Evolutionary conservation across 768 basidiomycete genomes (phyloP), one percentile per base, ranked within the genome.

Genomic region (Cystobasidium onofrii): DNA sequence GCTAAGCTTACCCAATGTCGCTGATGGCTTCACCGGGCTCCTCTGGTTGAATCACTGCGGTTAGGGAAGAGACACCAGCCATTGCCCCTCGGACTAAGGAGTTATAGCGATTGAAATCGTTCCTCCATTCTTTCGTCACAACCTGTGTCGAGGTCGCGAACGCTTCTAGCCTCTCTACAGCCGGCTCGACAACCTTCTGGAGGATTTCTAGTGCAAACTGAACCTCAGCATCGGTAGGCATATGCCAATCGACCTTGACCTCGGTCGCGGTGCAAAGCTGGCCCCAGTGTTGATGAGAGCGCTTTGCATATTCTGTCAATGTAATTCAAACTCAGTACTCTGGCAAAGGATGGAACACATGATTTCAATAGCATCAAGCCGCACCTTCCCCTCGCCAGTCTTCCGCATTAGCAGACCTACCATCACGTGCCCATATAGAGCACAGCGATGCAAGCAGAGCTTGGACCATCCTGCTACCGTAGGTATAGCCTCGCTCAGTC

Each of bases 171-270:
- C 79, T 80, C 23, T 77, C 79, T 54, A 91, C 80, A 12, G 86
- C 86, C 9, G 88, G 91, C 74, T 86, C 87, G 39, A 90, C 83
- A 29, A 90, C 79, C 55, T 87, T 85, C 66, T 81, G 83, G 81
- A 93, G 88, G 27, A 93, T 83, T 43, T 86, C 84, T 27, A 92
- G 80, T 1, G 88, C 85, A 78, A 92, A 91, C 34, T 86, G 84
- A 75, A 93, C 86, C 80, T 93, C 91, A n/a, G 84, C 84, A 0
- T 81, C 79, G 50, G 83, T 83, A 0, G 92, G 90, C 7, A 88
- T 84, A 81, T 92, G 90, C 92, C 91, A 95, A 0, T 91, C 87
- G 77, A 90, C 88, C 80, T 85, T 84, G 70, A 90, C 85, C 33
- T 91, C 88, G 31, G 86, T 84, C 4, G 87, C 83, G 15, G 82